Percentiles rank a stretch among this genome's conserved stretches.
phyloP scores from a whole-genome alignment of 1,139 yeast species.

The Lodderomyces metapsilosis region DNA sequence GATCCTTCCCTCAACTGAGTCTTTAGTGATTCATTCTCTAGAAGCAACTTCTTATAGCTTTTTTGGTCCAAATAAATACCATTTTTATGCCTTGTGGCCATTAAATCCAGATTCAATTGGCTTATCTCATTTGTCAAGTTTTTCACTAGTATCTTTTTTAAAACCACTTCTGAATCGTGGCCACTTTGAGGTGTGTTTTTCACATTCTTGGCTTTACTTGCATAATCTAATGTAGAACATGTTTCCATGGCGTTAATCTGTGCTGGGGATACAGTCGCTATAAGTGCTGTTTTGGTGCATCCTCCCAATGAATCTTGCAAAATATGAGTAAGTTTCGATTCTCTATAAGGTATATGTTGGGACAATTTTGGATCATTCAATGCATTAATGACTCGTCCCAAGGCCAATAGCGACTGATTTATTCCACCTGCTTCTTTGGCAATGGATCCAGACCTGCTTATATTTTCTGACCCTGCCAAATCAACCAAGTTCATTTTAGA shows the following conservation, averaged over 20 bases:
- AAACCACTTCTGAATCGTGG: constrained; percentile 50
- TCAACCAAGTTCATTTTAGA: constrained; percentile 81
- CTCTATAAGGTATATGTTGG: constrained; percentile 77
- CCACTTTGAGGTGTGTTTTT: constrained; percentile 66
- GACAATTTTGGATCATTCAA: constrained; percentile 33
- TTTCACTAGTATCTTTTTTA: constrained; percentile 59
- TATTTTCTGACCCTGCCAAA: constrained; percentile 86
- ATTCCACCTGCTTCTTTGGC: constrained; percentile 90
- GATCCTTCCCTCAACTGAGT: constrained; percentile 24
- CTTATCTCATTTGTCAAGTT: constrained; percentile 58
- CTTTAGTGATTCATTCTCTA: constrained; percentile 27
- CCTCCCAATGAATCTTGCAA: constrained; percentile 86
- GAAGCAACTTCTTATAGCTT: constrained; percentile 52
- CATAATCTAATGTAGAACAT: constrained; percentile 79
- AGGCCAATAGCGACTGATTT: constrained; percentile 76
- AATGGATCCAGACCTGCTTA: constrained; percentile 75
- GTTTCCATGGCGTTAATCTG: constrained; percentile 74
- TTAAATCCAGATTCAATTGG: constrained; percentile 54
- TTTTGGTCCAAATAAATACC: constrained; percentile 62
- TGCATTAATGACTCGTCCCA: constrained; percentile 82
- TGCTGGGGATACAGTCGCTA: constrained; percentile 85
- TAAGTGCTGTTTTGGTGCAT: constrained; percentile 71
- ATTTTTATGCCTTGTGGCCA: constrained; percentile 60
- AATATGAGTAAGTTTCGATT: constrained; percentile 75
- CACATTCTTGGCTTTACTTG: constrained; percentile 76